Base-by-base conservation (phyloP, 345 rosid species). In the Syzygium oleosum region DNA sequence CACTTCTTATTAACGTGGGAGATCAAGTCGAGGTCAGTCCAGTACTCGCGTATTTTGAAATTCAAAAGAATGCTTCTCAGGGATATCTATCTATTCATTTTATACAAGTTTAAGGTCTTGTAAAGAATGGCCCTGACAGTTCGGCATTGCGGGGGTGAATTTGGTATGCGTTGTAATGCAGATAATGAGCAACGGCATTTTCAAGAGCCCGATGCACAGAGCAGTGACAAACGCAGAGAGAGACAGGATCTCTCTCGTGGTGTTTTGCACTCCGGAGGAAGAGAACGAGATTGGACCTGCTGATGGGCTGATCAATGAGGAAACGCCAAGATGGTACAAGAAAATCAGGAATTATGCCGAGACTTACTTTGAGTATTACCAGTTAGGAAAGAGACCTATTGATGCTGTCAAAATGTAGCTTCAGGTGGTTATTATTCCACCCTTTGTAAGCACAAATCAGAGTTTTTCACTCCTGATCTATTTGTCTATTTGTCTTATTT, bases 121-220 rank as follows among this genome's bases (percentile, higher is more conserved):
- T 0, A 11, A 73, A 73, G 80, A 73, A 41, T 11, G 80, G 49
- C 49, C 83, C 46, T 13, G 0, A 38, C 14, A 73, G 49, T 73
- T 73, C 38, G 83, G 19, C 49, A 38, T 38, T 38, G 80, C 46
- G 12, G 13, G 46, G 80, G 21, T 68, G 80, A 68, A 68, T 68
- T 68, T 68, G 0, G 79, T 16, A 9, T 68, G 14, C 34, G 83
- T 73, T 38, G 49, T 29, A 13, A 34, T 86, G 84, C 89, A 90
- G 93, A 89, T 91, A 61, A 91, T 89, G 87, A 90, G 91, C 89
- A 92, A 92, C n/a, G 94, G 93, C 17, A 86, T 88, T 53, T 92
- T 89, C 91, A 91, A 90, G 89, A 91, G 93, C 89, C 21, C 90
- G 2, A 25, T 88, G 65, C 89, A 90, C 73, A 86, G 92, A 87